Evolutionary conservation across 139 green algal genomes (phyloP).

Genomic region (Chlorella ohadii): DNA sequence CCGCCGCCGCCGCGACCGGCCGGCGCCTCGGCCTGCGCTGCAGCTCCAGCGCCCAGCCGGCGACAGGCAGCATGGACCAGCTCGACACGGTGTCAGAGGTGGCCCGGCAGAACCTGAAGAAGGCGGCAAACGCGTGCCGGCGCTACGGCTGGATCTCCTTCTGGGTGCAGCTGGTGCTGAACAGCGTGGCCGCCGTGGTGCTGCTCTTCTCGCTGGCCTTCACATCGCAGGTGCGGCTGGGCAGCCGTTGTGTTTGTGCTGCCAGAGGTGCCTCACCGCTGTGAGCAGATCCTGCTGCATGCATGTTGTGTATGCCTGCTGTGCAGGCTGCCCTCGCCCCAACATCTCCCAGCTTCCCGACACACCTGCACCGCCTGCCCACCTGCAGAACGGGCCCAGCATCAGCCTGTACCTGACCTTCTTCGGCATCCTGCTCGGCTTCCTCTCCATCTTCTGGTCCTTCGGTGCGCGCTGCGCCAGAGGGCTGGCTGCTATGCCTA

Average conservation of each 20-base stretch:
- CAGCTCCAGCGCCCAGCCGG: conserved; percentile 23
- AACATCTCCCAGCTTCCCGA: no score
- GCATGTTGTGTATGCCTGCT: no score
- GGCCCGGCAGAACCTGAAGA: conserved; percentile 49
- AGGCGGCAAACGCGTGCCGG: conserved; percentile 47
- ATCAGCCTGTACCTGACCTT: conserved; percentile 93
- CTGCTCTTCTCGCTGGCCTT: conserved; percentile 96
- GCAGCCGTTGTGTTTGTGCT: no score
- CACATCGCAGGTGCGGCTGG: conserved; percentile 72
- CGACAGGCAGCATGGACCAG: neutral
- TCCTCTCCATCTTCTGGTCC: conserved; percentile 93
- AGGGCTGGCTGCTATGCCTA: conserved; percentile 38
- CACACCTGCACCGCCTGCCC: no score
- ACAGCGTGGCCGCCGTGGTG: conserved; percentile 88
- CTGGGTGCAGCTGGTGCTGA: conserved; percentile 95
- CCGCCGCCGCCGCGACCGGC: neutral
- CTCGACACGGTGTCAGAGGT: conserved; percentile 44
- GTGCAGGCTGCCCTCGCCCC: no score
- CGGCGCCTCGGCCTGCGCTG: neutral
- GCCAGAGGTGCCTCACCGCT: no score
- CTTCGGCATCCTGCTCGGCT: conserved; percentile 90
- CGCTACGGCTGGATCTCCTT: conserved; percentile 92
- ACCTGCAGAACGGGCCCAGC: conserved; percentile 71
- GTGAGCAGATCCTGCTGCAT: no score
- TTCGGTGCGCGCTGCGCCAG: conserved; percentile 61